phyloP scores from a whole-genome alignment of 2,329 filamentous ascomycete species.

The Ascochyta viciae-villosae region DNA sequence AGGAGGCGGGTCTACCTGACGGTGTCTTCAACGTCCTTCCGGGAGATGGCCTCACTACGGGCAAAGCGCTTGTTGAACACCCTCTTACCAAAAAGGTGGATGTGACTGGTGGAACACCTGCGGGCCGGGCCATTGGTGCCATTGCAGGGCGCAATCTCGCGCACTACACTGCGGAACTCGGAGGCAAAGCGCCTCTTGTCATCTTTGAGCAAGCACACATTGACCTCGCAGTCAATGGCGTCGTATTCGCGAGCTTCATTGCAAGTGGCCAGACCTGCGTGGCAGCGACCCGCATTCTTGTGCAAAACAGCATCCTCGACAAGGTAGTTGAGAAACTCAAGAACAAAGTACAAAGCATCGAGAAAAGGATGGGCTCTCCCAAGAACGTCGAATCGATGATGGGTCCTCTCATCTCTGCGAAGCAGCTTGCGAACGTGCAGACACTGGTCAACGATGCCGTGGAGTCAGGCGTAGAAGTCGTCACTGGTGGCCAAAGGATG shows the following conservation, averaged over 20 bases:
- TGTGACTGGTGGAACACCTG: slow-evolving; percentile 48
- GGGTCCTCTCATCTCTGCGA: slow-evolving; percentile 68
- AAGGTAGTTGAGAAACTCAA: slow-evolving; percentile 51
- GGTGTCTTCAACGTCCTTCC: slow-evolving; percentile 47
- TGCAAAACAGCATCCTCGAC: slow-evolving; percentile 55
- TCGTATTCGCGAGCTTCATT: slow-evolving; percentile 55
- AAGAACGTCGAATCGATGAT: slow-evolving; percentile 66
- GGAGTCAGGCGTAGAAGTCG: slow-evolving; percentile 49
- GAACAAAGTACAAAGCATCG: slow-evolving; percentile 58
- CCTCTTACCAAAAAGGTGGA: slow-evolving; percentile 48
- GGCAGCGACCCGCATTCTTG: slow-evolving; percentile 62
- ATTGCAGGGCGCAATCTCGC: slow-evolving; percentile 47
- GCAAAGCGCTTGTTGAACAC: slow-evolving; percentile 47
- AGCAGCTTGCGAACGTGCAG: slow-evolving; percentile 51
- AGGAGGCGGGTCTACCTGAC: slow-evolving; percentile 48
- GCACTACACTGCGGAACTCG: slow-evolving; percentile 48
- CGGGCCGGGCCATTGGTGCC: slow-evolving; percentile 46
- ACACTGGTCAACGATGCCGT: slow-evolving; percentile 47
- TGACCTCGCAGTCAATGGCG: slow-evolving; percentile 48
- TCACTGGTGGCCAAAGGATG: slow-evolving; percentile 60
- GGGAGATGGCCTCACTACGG: slow-evolving; percentile 43
- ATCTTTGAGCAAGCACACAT: slow-evolving; percentile 48
- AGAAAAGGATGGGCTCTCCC: slow-evolving; percentile 64
- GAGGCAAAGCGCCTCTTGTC: slow-evolving; percentile 48
- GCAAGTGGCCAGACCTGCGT: slow-evolving; percentile 65